These are phyloP conservation scores for Ceratocystis albifundus DNA, from an alignment of 2,329 filamentous ascomycete genomes.

Conservation along the genomic window DNA sequence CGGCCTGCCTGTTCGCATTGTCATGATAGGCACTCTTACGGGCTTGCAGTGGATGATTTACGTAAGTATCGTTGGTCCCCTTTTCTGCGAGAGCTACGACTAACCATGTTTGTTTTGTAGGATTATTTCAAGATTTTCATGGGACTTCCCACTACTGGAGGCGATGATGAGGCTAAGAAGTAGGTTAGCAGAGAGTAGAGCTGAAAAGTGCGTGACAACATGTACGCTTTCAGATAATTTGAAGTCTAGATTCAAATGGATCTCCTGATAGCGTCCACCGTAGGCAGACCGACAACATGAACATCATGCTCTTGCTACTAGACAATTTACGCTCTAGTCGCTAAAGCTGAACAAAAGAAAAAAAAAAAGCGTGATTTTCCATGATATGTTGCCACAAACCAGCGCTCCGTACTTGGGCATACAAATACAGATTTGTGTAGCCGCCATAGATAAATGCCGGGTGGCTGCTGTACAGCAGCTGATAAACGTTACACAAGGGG, in stretches of 20 bases:
- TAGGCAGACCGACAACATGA: no score
- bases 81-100: conserved; percentile 12
- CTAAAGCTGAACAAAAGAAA: no score
- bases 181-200: neutral
- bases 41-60: conserved; percentile 93
- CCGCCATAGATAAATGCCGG: neutral
- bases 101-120: conserved; percentile 30
- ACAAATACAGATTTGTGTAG: no score
- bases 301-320: no score
- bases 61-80: conserved; percentile 36
- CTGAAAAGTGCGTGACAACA: neutral
- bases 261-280: no score
- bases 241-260: no score
- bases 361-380: no score
- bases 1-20: conserved; percentile 68
- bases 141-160: conserved; percentile 74
- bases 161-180: conserved; percentile 43
- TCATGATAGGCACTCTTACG: conserved; percentile 77
- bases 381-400: no score
- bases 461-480: neutral
- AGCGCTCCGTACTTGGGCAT: no score
- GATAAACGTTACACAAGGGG: neutral
- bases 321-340: no score
- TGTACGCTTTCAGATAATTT: neutral
- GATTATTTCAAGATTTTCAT: conserved; percentile 87